phyloP scores from a whole-genome alignment of 163 green algal genomes.

The Chloroidium sp. region DNA sequence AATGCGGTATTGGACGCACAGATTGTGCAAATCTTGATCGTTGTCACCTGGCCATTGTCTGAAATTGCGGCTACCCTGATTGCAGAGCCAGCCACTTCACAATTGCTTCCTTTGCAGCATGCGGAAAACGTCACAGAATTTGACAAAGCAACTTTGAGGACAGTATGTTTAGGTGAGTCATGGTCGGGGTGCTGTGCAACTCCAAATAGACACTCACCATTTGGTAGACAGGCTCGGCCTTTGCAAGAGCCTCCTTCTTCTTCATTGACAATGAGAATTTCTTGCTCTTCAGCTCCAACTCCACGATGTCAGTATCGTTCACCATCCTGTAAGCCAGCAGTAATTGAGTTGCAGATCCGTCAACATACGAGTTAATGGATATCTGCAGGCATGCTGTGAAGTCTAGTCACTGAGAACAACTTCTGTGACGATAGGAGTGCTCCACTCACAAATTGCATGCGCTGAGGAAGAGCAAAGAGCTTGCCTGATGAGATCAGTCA shows the following conservation, averaged over 20 bases:
- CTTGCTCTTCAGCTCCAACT: constrained; percentile 84
- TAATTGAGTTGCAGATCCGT: not conserved
- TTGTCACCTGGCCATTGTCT: too few species aligned
- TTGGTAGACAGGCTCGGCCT: constrained; percentile 24
- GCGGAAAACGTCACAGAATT: too few species aligned
- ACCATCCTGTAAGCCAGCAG: constrained; percentile 47
- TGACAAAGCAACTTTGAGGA: too few species aligned
- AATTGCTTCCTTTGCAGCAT: too few species aligned
- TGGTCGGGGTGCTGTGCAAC: too few species aligned
- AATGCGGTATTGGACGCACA: too few species aligned
- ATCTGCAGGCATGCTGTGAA: not conserved
- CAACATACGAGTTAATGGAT: not conserved
- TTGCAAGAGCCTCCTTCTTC: constrained; percentile 80
- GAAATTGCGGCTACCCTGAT: too few species aligned
- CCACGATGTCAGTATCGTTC: constrained; percentile 81
- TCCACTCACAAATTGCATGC: not conserved
- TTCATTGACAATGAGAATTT: constrained; percentile 73
- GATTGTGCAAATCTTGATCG: too few species aligned
- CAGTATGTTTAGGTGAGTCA: too few species aligned
- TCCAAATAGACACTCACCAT: too few species aligned
- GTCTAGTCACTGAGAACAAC: not conserved
- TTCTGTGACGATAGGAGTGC: not conserved
- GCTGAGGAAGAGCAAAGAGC: constrained; percentile 1
- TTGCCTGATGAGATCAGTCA: constrained; percentile 50
- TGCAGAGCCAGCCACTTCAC: too few species aligned